phyloP scores from a whole-genome alignment of 495 filamentous ascomycete species.

The Parathielavia hyrcaniae region DNA sequence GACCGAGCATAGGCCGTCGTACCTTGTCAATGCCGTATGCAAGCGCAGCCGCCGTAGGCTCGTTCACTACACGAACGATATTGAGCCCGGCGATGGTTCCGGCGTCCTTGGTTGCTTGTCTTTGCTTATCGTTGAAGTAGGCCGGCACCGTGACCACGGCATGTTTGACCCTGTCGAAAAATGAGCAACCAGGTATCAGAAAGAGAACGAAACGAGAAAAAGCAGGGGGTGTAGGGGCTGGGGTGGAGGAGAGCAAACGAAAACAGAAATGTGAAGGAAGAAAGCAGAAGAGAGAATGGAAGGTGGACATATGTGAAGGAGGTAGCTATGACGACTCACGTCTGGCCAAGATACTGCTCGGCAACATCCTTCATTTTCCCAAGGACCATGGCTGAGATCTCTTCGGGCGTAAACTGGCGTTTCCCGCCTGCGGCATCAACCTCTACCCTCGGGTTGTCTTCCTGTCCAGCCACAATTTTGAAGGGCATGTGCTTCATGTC shows the following conservation, averaged over 20 bases:
- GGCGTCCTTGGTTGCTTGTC: slow-evolving; percentile 92
- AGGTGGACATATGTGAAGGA: too few relatives aligned
- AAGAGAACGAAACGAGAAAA: not conserved
- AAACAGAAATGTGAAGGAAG: not conserved
- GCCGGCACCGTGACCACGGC: slow-evolving; percentile 92
- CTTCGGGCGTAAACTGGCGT: slow-evolving; percentile 73
- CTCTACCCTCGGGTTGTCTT: slow-evolving; percentile 69
- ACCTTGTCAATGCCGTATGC: slow-evolving; percentile 73
- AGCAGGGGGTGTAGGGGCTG: too few relatives aligned
- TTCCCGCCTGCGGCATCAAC: slow-evolving; percentile 62
- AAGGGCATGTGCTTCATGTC: slow-evolving; percentile 85
- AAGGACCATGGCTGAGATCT: slow-evolving; percentile 76
- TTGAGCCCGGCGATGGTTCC: slow-evolving; percentile 87
- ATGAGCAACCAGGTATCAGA: not conserved
- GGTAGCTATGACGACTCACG: slow-evolving; percentile 24
- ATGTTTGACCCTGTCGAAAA: slow-evolving; percentile 58
- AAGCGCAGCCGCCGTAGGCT: slow-evolving; percentile 77
- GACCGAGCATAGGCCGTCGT: not conserved
- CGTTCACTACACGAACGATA: slow-evolving; percentile 88
- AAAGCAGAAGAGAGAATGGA: not conserved
- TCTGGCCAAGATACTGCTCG: slow-evolving; percentile 78
- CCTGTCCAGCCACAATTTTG: slow-evolving; percentile 61
- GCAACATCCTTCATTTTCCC: slow-evolving; percentile 95
- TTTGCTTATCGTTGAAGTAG: slow-evolving; percentile 96
- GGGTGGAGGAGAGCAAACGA: not conserved